phyloP scores from a whole-genome alignment of 352 stramenopile species.

The Plasmopara halstedii region DNA sequence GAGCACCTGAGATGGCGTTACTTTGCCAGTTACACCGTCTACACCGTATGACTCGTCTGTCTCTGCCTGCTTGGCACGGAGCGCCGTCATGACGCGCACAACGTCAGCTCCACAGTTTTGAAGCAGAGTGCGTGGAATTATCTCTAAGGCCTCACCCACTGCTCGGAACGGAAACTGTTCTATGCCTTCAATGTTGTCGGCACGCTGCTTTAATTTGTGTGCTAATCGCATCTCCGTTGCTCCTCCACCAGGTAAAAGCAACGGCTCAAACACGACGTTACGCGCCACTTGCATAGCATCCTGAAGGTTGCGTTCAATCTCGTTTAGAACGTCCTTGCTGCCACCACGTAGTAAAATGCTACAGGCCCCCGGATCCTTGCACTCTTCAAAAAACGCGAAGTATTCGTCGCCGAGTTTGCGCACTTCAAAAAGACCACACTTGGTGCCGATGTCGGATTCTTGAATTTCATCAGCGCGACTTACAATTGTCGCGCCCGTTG shows the following conservation, averaged over 20 bases:
- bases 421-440: conserved; percentile 98
- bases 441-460: conserved; percentile 97
- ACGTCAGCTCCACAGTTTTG: conserved; percentile 99
- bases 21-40: conserved; percentile 80
- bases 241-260: conserved; percentile 92
- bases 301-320: conserved; percentile 99
- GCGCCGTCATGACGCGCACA: conserved; percentile 96
- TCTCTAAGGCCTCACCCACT: conserved; percentile 96
- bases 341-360: conserved; percentile 97
- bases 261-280: conserved; percentile 98
- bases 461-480: conserved; percentile 97
- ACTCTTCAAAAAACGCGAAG: conserved; percentile 99
- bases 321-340: conserved; percentile 99
- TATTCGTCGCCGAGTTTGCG: conserved; percentile 92
- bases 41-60: conserved; percentile 69
- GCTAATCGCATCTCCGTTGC: conserved; percentile 99
- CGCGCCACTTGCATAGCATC: conserved; percentile 99
- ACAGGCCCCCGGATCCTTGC: conserved; percentile 97
- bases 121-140: conserved; percentile 98
- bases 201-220: conserved; percentile 90
- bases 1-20: conserved; percentile 94
- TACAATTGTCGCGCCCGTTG: conserved; percentile 97
- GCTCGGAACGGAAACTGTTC: conserved; percentile 97
- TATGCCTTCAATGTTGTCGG: conserved; percentile 90
- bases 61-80: conserved; percentile 90